Percentiles rank a stretch among this genome's conserved stretches.
These are phyloP conservation scores for Phytophthora quininea DNA, from an alignment of 352 stramenopile genomes.

Conservation along the genomic window DNA sequence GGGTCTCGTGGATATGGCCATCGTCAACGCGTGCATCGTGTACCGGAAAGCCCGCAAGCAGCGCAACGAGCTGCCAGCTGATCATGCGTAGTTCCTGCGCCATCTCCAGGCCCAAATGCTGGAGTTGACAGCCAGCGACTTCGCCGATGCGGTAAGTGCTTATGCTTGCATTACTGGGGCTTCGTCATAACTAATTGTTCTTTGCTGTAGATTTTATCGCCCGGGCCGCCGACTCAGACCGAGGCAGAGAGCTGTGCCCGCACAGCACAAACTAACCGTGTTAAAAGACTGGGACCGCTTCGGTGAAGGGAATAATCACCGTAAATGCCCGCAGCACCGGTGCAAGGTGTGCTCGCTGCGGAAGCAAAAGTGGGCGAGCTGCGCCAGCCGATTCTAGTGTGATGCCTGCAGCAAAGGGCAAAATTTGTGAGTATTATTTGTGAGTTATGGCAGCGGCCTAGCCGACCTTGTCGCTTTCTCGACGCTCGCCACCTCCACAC, in stretches of 20 bases:
- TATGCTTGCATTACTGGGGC: background rate
- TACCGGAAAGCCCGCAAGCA: background rate
- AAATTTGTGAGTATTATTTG: too few relatives aligned
- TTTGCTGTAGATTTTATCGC: background rate
- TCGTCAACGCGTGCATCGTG: constrained; percentile 27
- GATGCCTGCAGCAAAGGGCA: too few relatives aligned
- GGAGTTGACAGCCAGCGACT: background rate
- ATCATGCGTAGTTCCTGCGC: constrained; percentile 13
- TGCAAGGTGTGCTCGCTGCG: too few relatives aligned
- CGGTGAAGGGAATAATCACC: too few relatives aligned
- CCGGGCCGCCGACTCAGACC: background rate
- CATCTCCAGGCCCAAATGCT: constrained; percentile 24
- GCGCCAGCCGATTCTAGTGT: too few relatives aligned
- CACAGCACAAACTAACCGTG: background rate
- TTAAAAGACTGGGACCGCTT: background rate
- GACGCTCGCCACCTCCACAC: too few relatives aligned
- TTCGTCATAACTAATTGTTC: background rate
- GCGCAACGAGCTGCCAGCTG: background rate
- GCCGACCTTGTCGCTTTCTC: too few relatives aligned
- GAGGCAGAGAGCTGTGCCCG: background rate
- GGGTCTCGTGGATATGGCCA: constrained; percentile 27
- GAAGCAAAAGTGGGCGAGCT: too few relatives aligned
- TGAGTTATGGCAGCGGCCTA: too few relatives aligned
- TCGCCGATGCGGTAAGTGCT: background rate
- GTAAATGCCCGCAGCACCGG: too few relatives aligned